These are phyloP conservation scores for Anisogramma anomala DNA, from an alignment of 2,329 filamentous ascomycete species.

Conservation along the genomic window DNA sequence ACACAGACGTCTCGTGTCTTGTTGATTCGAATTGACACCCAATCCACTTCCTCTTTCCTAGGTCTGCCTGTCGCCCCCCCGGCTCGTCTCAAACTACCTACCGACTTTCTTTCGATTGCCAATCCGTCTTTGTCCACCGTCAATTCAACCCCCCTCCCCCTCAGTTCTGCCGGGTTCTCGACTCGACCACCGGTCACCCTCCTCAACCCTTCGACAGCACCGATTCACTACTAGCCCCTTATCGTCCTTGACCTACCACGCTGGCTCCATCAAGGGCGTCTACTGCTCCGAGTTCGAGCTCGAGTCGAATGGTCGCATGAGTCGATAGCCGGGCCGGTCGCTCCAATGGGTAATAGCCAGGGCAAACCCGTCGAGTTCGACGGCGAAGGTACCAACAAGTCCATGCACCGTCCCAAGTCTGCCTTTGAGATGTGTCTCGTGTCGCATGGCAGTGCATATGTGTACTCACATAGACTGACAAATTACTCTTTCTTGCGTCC, in stretches of 20 bases:
- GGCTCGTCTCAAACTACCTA: no score
- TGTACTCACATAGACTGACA: conserved; percentile 8
- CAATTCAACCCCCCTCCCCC: no score
- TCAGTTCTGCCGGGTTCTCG: no score
- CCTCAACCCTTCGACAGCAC: neutral
- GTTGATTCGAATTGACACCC: no score
- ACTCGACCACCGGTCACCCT: neutral
- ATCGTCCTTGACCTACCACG: neutral
- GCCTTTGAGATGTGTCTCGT: neutral
- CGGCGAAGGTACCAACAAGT: conserved; percentile 65
- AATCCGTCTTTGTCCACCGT: no score
- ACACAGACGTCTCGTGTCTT: no score
- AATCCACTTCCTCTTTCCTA: no score
- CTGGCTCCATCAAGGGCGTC: neutral
- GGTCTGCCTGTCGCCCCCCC: no score
- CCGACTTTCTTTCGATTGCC: no score
- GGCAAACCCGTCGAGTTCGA: conserved; percentile 87
- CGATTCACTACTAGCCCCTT: no score
- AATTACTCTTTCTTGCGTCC: conserved; percentile 8
- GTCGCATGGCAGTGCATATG: conserved; percentile 14
- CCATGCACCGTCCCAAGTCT: neutral
- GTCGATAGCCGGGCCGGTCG: conserved; percentile 13
- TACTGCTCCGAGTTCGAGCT: neutral
- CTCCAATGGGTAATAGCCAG: conserved; percentile 79
- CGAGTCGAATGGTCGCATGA: conserved; percentile 8